Conservation (phyloP, 2,329 filamentous ascomycete genomes). For the Davidsoniella eucalypti region DNA sequence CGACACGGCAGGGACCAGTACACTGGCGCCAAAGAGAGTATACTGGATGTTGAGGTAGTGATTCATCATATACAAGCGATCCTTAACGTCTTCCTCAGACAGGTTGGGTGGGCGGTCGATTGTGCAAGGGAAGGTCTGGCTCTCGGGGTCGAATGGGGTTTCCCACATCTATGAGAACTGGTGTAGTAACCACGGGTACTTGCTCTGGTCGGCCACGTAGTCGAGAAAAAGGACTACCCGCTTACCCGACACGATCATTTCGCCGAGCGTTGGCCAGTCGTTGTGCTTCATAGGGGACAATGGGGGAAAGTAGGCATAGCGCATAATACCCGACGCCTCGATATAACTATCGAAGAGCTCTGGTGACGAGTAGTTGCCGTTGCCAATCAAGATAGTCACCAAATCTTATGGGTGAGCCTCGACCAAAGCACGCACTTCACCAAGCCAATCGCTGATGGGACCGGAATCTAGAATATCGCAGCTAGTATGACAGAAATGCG, state of each 20-base stretch:
- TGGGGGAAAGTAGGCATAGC: slow-evolving; percentile 58
- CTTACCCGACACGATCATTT: slow-evolving; percentile 55
- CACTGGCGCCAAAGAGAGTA: slow-evolving; percentile 41
- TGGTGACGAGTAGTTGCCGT: slow-evolving; percentile 52
- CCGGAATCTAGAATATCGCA: slow-evolving; percentile 73
- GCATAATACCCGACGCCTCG: slow-evolving; percentile 51
- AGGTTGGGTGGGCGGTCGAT: slow-evolving; percentile 61
- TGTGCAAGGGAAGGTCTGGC: slow-evolving; percentile 56
- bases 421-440: slow-evolving; percentile 56
- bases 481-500: slow-evolving; percentile 70
- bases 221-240: slow-evolving; percentile 72
- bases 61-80: slow-evolving; percentile 67
- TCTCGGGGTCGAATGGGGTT: slow-evolving; percentile 61
- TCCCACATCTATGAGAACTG: slow-evolving; percentile 85
- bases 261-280: slow-evolving; percentile 70
- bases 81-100: slow-evolving; percentile 34
- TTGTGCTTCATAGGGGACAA: slow-evolving; percentile 52
- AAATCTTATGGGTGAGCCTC: slow-evolving; percentile 67
- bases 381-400: slow-evolving; percentile 71
- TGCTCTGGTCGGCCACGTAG: slow-evolving; percentile 64
- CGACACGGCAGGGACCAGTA: slow-evolving; percentile 58
- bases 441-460: slow-evolving; percentile 57
- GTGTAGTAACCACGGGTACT: slow-evolving; percentile 71
- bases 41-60: slow-evolving; percentile 80
- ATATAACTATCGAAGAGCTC: slow-evolving; percentile 53